Evolutionary conservation across 2,329 filamentous ascomycete species (phyloP), one percentile per base, ranked within the genome.

Genomic region (Nemania sp.): DNA sequence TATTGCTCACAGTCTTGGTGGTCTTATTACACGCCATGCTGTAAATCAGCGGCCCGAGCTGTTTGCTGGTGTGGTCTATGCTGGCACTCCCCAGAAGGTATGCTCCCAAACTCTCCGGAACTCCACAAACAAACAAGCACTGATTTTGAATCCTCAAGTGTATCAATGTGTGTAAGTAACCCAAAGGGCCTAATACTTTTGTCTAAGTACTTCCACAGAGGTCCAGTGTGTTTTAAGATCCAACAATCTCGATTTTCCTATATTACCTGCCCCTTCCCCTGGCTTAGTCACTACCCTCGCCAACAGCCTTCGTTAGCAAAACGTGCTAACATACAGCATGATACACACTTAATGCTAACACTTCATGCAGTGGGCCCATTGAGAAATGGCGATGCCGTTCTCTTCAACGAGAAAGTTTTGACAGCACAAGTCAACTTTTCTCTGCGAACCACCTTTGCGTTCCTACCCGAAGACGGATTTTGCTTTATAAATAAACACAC

Each of bases 391-490:
- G 93, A 98, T 71, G 90, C 93, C 17, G 92, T 97, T 0, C 82
- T 97, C 1, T 81, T 97, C 60, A 96, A 93, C 69, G 92, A 92
- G 63, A 91, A 91, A 66, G 89, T 97, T 0, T 82, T 98, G 15
- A 97, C 92, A 0, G 92, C 94, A 0, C 91, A 95, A 71, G 93
- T 97, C 68, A 96, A 96, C 76, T 97, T 98, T 70, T 92, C 90
- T 0, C 87, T 98, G 51, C 85, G 94, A 7, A 96, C 92, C 0
- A 93, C 88, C 43, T 97, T 91, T 70, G 87, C 88, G 11, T 86
- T 97, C 9, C 81, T 98, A 0, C 94, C 94, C 0, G 89, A 97
- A 59, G 89, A 95, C 67, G 92, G 92, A 0, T 87, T 87, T 70
- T 96, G 92, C 75, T 98, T 97, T 73, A 82, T 97, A 69, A 89